Evolutionary conservation across 2,329 filamentous ascomycete genomes (phyloP), one percentile per base, ranked within the genome.

Genomic region (Sclerotinia trifoliorum): DNA sequence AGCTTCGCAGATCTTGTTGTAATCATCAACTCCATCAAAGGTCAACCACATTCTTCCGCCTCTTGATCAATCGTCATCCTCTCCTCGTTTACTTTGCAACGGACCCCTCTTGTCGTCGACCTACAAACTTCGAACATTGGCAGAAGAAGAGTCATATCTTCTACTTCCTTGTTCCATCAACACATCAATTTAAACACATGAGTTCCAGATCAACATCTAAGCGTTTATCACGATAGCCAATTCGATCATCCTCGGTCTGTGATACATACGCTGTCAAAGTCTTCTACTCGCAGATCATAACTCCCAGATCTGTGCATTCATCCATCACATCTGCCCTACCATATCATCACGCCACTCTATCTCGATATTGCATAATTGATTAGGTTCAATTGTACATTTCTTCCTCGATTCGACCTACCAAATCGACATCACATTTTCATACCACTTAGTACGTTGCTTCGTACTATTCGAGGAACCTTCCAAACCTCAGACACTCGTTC

Each of bases 61-160:
- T 55, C 44, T 42, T 51, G 35, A 55, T 39, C 54, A 29, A 60
- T 57, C 54, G 24, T 60, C 54, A 19, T 49, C 29, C 58, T 42
- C 42, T 63, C 55, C 55, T 48, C 26, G 39, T 49, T 57, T 24
- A 8, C 48, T n/a, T 63, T n/a, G 21, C 54, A 46, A 29, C 52
- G 29, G 24, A 21, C 54, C 35, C 54, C 57, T 48, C 56, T 64
- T 62, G 39, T 51, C 35, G 24, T 44, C 56, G 29, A 52, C 65
- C 56, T 63, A 62, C 58, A 56, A 29, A 29, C 39, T 21, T 56
- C 39, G 66, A 67, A 64, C 66, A 67, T 71, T 71, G 75, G 73
- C 71, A 75, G 75, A 74, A 74, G 73, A 80, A 80, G 82, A 84
- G 81, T 83, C 78, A 82, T 79, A 80, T 81, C 80, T 83, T 81